Evolutionary conservation across 2,329 filamentous ascomycete genomes (phyloP).

Genomic region (Colletotrichum costaricense): DNA sequence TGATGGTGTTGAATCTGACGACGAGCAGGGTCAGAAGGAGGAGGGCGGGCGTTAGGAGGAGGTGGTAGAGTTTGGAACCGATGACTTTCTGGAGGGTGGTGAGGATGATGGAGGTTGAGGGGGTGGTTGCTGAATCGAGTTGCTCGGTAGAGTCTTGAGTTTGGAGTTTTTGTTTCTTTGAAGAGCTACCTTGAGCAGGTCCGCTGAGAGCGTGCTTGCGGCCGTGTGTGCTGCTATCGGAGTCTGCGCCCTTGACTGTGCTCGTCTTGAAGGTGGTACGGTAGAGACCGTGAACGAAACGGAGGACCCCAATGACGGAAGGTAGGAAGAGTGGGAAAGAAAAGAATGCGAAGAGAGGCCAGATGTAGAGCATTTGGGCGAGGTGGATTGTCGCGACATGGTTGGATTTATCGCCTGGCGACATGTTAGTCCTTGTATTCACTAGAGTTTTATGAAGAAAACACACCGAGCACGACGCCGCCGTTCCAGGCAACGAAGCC

Average conservation of each 20-base stretch:
- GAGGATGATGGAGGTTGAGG: neutral
- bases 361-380: constrained; percentile 94
- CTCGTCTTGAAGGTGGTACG: neutral
- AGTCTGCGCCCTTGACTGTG: neutral
- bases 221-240: neutral
- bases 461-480: constrained; percentile 85
- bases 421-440: constrained; percentile 39
- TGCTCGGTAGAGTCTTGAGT: neutral
- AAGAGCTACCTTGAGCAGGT: neutral
- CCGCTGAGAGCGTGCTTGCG: neutral
- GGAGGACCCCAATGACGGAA: constrained; percentile 50
- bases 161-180: neutral
- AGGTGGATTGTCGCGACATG: constrained; percentile 91
- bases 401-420: constrained; percentile 90
- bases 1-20: constrained; percentile 87
- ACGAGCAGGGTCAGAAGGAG: constrained; percentile 52
- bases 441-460: neutral
- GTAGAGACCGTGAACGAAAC: neutral
- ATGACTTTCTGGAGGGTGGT: constrained; percentile 39
- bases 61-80: constrained; percentile 44
- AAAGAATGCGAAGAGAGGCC: constrained; percentile 91
- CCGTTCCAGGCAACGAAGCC: constrained; percentile 88
- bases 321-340: constrained; percentile 81
- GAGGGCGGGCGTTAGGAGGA: constrained; percentile 42
- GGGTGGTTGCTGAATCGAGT: neutral